Conservation (phyloP, 306 rosid species). For the Cucumis hystrix region DNA sequence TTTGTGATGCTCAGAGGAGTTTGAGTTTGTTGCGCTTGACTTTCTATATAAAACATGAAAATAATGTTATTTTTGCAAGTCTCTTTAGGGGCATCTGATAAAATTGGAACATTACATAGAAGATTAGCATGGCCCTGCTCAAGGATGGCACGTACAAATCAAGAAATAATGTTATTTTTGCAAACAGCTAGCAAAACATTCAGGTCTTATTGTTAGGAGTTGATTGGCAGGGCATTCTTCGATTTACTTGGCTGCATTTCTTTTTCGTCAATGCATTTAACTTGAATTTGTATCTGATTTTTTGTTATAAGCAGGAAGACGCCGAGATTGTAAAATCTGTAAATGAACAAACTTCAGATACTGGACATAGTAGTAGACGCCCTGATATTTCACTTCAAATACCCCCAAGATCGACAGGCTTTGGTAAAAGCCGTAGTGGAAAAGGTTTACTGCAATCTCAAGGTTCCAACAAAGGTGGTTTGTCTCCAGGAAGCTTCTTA, state of each 20-base stretch:
- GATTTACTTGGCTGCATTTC: background rate
- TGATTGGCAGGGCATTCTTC: background rate
- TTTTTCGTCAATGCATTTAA: too few species aligned
- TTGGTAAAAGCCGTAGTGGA: slow-evolving; percentile 40
- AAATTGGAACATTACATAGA: too few species aligned
- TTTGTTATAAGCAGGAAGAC: slow-evolving; percentile 29
- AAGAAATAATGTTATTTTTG: background rate
- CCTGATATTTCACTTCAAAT: slow-evolving; percentile 93
- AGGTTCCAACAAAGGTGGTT: slow-evolving; percentile 43
- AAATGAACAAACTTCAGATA: slow-evolving; percentile 29
- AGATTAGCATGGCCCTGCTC: too few species aligned
- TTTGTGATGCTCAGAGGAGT: background rate
- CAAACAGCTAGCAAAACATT: background rate
- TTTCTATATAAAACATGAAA: background rate
- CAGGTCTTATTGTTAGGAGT: background rate
- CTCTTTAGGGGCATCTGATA: too few species aligned
- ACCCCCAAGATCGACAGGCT: slow-evolving; percentile 62
- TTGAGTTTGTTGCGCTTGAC: background rate
- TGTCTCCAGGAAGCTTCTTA: slow-evolving; percentile 48
- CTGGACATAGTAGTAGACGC: slow-evolving; percentile 38
- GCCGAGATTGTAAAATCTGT: slow-evolving; percentile 8
- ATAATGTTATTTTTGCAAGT: background rate
- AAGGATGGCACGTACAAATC: too few species aligned
- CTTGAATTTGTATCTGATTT: background rate
- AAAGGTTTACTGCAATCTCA: slow-evolving; percentile 60